Evolutionary conservation across 352 stramenopile species (phyloP), one percentile per base, ranked within the genome.

Genomic region (Globisporangium viniferum): DNA sequence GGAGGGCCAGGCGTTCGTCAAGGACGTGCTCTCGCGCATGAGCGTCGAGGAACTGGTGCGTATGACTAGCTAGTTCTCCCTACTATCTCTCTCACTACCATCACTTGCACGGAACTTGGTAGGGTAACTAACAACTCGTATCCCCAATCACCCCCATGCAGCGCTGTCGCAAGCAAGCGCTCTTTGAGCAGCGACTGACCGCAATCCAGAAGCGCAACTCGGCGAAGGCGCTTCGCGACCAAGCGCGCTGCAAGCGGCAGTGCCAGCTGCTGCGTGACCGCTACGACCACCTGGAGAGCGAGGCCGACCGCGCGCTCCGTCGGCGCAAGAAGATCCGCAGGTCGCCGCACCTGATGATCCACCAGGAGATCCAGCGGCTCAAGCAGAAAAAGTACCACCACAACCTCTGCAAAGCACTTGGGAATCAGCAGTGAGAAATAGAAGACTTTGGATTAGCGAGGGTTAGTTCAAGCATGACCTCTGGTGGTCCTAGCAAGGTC

Each of bases 11-110:
- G 67, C 60, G 3, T 78, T 91, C 12, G 78, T 89, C 6, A 68
- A 68, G 29, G 68, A 77, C 12, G 75, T 79, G 15, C 62, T 77
- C 2, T 59, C 53, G n/a, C 71, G 66, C 24, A 80, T 83, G 27
- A 86, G 79, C 36, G 79, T 89, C 39, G 77, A 88, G n/a, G 79
- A 89, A 33, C 61, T 89, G 56, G 82, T 89, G 73, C 36, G 75
- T 70, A 35, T 66, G 1, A 20, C 14, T 46, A 46, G 14, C 3
- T 48, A 20, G 6, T 51, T 64, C 9, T 62, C 53, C 31, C 31
- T 33, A 33, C 33, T 33, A 14, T 33, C 12, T 49, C 15, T 29
- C 2, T 61, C 5, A n/a, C n/a, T n/a, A 22, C 49, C 8, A 48
- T 12, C 2, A 9, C n/a, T 12, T 1, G 18, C 36, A 44, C 15